phyloP scores from a whole-genome alignment of 768 basidiomycete species.

The Trametes cubensis region DNA sequence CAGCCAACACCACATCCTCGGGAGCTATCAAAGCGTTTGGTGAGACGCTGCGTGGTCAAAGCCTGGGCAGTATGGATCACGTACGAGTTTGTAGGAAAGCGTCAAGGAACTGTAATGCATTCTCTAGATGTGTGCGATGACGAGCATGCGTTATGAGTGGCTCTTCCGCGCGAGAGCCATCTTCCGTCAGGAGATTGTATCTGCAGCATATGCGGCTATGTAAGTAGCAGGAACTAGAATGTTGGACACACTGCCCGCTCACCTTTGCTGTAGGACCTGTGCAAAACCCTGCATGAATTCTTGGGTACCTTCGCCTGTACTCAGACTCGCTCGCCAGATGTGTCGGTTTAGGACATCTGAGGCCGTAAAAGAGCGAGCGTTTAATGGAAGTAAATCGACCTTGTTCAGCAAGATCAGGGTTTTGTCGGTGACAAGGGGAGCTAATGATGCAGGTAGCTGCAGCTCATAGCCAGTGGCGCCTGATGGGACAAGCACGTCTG shows the following conservation, averaged over 20 bases:
- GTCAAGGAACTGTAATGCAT: slow-evolving; percentile 60
- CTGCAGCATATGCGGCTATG: slow-evolving; percentile 2
- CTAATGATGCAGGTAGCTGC: slow-evolving; percentile 50
- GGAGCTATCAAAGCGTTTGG: slow-evolving; percentile 41
- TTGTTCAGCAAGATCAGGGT: slow-evolving; percentile 85
- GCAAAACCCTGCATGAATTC: slow-evolving; percentile 65
- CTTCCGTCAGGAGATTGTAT: slow-evolving; percentile 17
- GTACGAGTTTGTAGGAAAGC: slow-evolving; percentile 56
- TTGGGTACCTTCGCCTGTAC: slow-evolving; percentile 55
- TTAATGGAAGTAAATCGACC: slow-evolving; percentile 51
- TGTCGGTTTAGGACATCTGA: neutral
- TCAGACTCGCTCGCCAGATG: slow-evolving; percentile 67
- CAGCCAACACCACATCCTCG: slow-evolving; percentile 78
- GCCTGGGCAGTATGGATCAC: slow-evolving; percentile 14
- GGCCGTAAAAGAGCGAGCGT: neutral
- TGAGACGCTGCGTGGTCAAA: neutral
- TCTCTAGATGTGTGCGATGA: slow-evolving; percentile 76
- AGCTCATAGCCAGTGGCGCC: slow-evolving; percentile 23
- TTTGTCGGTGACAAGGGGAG: slow-evolving; percentile 43
- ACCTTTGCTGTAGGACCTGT: slow-evolving; percentile 53
- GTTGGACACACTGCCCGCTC: slow-evolving; percentile 10
- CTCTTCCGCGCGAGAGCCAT: slow-evolving; percentile 26
- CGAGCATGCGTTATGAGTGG: slow-evolving; percentile 80
- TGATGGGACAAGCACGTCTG: slow-evolving; percentile 39
- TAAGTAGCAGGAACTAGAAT: neutral